Evolutionary conservation across 345 rosid genomes (phyloP), one percentile per base, ranked within the genome.

Genomic region (Lumnitzera littorea): DNA sequence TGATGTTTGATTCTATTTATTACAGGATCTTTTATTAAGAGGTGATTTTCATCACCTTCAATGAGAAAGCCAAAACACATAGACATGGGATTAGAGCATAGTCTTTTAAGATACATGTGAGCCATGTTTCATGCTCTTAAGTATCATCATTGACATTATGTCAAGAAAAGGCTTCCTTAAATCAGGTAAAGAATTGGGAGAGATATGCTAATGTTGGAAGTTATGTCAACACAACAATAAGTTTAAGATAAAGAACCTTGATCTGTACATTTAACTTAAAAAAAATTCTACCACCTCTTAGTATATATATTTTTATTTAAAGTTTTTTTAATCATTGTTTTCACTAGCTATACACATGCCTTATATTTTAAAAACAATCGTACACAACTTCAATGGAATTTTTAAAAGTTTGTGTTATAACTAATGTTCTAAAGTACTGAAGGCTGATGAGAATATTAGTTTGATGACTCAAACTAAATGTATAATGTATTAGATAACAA

Each of bases 151-250:
- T 85, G 96, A 87, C 82, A 71, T 66, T 65, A 74, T 67, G 72
- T 84, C 67, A 88, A 80, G 87, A 89, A 78, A 68, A 75, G 87
- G 17, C 75, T 87, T 76, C 86, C 84, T 2, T 67, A 76, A 27
- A 69, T 60, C 65, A 71, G 65, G 68, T 76, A 70, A 20, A 20
- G 20, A 20, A 20, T 20, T 54, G 17, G 65, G 29, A 74, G 62
- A 70, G 61, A 51, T 58, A 53, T 56, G 43, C 47, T 20, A 27
- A 50, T 27, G 63, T 10, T 11, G 15, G 51, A 11, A 24, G 46
- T 14, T 48, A 24, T 36, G 9, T 4, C 27, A 60, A 24, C 27
- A 50, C 13, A 29, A 41, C 8, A 10, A 47, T 60, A 54, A 60
- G 63, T 50, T 49, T 6, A 36, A 36, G 43, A 36, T 6, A 36